Evolutionary conservation across 495 filamentous ascomycete species (phyloP), one percentile per base, ranked within the genome.

Genomic region (Podospora tetraspora): DNA sequence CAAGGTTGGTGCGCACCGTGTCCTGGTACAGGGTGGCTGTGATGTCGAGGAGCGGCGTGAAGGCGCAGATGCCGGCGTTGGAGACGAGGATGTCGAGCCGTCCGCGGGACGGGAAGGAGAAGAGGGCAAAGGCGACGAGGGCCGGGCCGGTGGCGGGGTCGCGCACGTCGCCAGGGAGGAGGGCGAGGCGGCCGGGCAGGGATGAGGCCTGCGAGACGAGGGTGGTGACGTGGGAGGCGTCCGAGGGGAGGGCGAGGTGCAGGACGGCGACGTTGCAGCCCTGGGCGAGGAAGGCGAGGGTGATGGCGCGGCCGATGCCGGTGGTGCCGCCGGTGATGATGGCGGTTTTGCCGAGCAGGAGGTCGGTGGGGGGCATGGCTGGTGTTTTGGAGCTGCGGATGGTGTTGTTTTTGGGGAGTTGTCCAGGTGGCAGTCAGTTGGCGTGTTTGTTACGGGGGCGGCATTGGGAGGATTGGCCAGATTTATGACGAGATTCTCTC

Each of bases 1-100:
- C 87, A 68, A 97, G 88, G 77, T 96, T 97, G 30, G 90, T 93
- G 12, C 84, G 79, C 23, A 96, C 80, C 1, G 89, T 93, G 52
- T 82, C 80, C 52, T 80, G 71, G 69, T 91, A 88, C 63, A 93
- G 86, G 63, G 87, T 82, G 3, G 81, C 82, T 22, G 84, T 76
- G 32, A 92, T 87, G 83, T 89, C 85, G 12, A 97, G 81, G 74
- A 97, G 93, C 43, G 93, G 89, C 25, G 88, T 88, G 76, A 96
- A 96, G 68, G 90, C 81, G 81, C 91, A 96, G 32, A 96, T 84
- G 2, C 93, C 93, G 0, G 93, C 93, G 80, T 97, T 97, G 77
- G 87, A 90, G 3, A 97, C 90, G 77, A 93, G 94, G 3, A 96
- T 83, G 75, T 96, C 91, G 1, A 96, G 75, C 1, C 86, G 81